Base-by-base conservation (phyloP, 129 eudicot genomes). In the Scalesia atractyloides region DNA sequence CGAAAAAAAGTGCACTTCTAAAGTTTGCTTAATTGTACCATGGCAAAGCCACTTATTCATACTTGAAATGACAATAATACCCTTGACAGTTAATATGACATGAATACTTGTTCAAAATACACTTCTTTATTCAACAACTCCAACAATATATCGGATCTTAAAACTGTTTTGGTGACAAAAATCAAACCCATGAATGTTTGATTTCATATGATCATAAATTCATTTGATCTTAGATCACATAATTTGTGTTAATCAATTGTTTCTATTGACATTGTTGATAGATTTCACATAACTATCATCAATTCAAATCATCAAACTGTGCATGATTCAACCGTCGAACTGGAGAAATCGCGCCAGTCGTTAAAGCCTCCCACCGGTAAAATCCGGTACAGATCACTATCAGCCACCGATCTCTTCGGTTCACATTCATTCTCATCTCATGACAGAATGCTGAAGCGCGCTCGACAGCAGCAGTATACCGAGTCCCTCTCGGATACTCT, bases 381-480 rank as follows among this genome's bases (percentile, higher is more conserved):
- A 24, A 24, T 24, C 30, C 30, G 30, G 30, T 24, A 24, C 30
- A 2, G 30, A 24, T 24, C 30, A 24, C 30, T 24, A 24, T 24
- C 30, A 24, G 30, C 30, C 30, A 84, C 89, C 9, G 92, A 89
- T 12, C 30, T 86, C 44, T 66, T 80, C 13, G 83, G 77, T 22
- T 72, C 62, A 9, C 83, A 76, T 52, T n/a, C 69, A 41, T 66
- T 61, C 5, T 37, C 86, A 24, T 34, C 76, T 46, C 80, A 75
- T 67, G 94, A 92, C 69, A 89, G 82, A 65, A 82, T 78, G 59
- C 66, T 77, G 69, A 89, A 80, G 70, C 88, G 90, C 4, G 62
- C 48, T 43, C 78, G 84, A 53, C 89, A 70, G 50, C 82, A 44
- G 26, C 81, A 68, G 58, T 59, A 53, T 34, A 69, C 75, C 4